Evolutionary conservation across 139 green algal species (phyloP).

Genomic region (Tetraselmis striata): DNA sequence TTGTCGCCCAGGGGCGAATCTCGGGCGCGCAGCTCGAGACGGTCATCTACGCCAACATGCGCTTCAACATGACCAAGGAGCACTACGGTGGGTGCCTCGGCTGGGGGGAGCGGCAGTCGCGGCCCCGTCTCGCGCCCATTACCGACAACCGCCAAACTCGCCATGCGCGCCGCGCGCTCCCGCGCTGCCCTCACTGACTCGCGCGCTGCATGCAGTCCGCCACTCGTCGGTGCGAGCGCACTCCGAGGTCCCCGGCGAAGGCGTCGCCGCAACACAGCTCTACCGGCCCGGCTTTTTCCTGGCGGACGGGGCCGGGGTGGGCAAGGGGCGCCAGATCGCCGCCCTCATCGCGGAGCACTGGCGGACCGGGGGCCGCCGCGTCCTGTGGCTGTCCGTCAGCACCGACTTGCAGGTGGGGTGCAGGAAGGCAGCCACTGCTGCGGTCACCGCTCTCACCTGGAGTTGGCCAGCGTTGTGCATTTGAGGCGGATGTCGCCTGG

Average conservation of each 20-base stretch:
- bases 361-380: constrained; percentile 27
- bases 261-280: neutral
- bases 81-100: neutral
- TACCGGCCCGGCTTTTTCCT: constrained; percentile 70
- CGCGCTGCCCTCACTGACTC: too few species aligned
- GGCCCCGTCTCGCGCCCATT: too few species aligned
- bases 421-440: neutral
- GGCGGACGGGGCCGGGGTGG: constrained; percentile 78
- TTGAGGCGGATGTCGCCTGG: too few species aligned
- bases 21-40: constrained; percentile 72
- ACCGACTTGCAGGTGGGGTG: constrained; percentile 39
- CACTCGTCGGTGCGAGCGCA: neutral
- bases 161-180: too few species aligned
- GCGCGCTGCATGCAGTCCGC: neutral
- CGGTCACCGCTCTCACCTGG: neutral
- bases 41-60: constrained; percentile 65
- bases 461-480: too few species aligned
- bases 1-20: constrained; percentile 28
- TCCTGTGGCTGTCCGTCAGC: constrained; percentile 73
- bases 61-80: constrained; percentile 31
- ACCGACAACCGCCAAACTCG: too few species aligned
- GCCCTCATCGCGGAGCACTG: constrained; percentile 59
- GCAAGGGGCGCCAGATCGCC: constrained; percentile 77
- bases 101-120: too few species aligned
- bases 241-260: neutral